A percentile compares a stretch with the other conserved stretches of the same genome.
Evolutionary conservation across 768 basidiomycete species (phyloP).

Genomic region (Mycena kentingensis): DNA sequence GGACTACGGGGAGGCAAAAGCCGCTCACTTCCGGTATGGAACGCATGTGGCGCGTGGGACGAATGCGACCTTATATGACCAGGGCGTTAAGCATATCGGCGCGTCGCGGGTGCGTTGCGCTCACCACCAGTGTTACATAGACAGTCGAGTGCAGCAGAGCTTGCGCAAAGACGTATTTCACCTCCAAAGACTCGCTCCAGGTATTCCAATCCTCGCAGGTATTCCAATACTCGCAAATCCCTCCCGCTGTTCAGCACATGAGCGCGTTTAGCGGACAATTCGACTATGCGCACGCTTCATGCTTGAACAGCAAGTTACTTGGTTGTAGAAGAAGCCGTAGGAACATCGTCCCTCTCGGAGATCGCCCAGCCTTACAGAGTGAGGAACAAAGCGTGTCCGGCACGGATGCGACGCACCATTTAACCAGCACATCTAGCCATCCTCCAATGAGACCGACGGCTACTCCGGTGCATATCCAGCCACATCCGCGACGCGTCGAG

Average conservation of each 20-base stretch:
- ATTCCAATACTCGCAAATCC: no score
- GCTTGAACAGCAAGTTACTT: slow-evolving; percentile 70
- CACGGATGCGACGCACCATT: slow-evolving; percentile 50
- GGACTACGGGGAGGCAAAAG: not conserved
- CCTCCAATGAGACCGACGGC: slow-evolving; percentile 71
- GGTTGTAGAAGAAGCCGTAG: slow-evolving; percentile 72
- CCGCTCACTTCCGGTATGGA: slow-evolving; percentile 76
- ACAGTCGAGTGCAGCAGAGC: slow-evolving; percentile 66
- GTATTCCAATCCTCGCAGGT: slow-evolving; percentile 66
- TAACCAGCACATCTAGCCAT: slow-evolving; percentile 72
- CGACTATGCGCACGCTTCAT: slow-evolving; percentile 50
- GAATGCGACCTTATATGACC: slow-evolving; percentile 51
- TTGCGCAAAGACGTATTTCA: slow-evolving; percentile 57
- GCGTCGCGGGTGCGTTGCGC: slow-evolving; percentile 31
- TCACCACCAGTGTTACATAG: slow-evolving; percentile 65
- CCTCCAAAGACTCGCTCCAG: slow-evolving; percentile 62
- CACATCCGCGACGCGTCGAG: slow-evolving; percentile 62
- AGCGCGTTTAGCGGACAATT: not conserved
- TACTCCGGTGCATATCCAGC: slow-evolving; percentile 66
- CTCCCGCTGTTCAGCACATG: slow-evolving; percentile 54
- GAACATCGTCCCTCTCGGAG: slow-evolving; percentile 68
- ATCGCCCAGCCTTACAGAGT: slow-evolving; percentile 58
- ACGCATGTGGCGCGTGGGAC: slow-evolving; percentile 76
- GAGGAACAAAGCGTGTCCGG: not conserved
- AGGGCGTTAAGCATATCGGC: not conserved